Evolutionary conservation across 108 stramenopile genomes (phyloP).

Genomic region (Cyclotella choctawhatcheeana): DNA sequence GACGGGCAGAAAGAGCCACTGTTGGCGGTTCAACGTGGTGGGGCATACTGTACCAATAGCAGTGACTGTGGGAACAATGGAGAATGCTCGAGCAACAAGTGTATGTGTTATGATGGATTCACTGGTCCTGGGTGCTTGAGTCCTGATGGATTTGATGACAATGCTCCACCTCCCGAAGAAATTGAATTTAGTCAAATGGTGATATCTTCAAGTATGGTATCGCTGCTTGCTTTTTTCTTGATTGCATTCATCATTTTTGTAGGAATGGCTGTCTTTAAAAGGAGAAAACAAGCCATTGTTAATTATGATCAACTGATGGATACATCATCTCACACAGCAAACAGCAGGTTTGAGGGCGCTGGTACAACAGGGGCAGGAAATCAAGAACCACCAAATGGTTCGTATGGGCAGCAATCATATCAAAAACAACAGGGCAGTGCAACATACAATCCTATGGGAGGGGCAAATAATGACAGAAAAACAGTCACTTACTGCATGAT

Average conservation of each 20-base stretch:
- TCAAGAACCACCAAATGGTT: not conserved
- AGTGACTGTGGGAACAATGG: conserved; percentile 69
- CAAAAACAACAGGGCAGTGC: conserved; percentile 16
- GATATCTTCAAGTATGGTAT: conserved; percentile 25
- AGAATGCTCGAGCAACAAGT: conserved; percentile 51
- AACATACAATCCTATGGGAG: conserved; percentile 8
- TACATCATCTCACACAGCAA: conserved; percentile 2
- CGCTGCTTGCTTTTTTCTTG: conserved; percentile 26
- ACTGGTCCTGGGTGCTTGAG: conserved; percentile 80
- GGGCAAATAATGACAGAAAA: conserved; percentile 50
- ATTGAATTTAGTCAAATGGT: conserved; percentile 22
- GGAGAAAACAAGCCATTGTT: conserved; percentile 24
- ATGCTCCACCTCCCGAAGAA: conserved; percentile 22
- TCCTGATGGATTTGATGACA: conserved; percentile 71
- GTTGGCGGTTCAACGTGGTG: conserved; percentile 63
- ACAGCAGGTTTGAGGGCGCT: conserved; percentile 3
- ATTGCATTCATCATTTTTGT: conserved; percentile 42
- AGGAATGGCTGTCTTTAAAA: conserved; percentile 21
- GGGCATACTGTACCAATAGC: conserved; percentile 56
- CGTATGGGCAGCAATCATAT: conserved; percentile 13
- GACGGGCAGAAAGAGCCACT: conserved; percentile 67
- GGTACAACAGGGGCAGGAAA: not conserved
- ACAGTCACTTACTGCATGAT: conserved; percentile 83
- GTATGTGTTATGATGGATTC: conserved; percentile 60
- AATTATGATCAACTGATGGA: conserved; percentile 30